Evolutionary conservation across 2,329 filamentous ascomycete genomes (phyloP), one percentile per base, ranked within the genome.

Genomic region (Paraphoma sp.): DNA sequence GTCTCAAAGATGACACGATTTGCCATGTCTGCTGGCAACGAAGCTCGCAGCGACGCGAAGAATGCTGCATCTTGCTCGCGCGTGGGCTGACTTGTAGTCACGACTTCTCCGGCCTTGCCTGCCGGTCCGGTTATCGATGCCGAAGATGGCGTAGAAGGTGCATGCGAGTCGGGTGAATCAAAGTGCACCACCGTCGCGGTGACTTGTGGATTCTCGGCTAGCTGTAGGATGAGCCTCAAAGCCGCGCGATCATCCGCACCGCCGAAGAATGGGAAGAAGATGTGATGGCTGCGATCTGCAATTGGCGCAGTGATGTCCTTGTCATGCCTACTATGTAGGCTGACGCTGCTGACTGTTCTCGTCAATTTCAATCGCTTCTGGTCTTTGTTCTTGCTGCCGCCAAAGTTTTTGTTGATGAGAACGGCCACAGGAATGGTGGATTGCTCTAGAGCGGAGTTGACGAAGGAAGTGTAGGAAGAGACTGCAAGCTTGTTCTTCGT

Each of bases 181-280:
- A 91, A 82, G 58, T 88, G 87, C 1, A 90, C 81, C 31, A 97
- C 84, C 0, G 91, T 94, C 0, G 88, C 91, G 0, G 91, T 93
- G 28, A 97, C 87, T 43, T 90, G 86, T 4, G 86, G 84, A 68
- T 93, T 95, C 72, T 89, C 87, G 0, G 89, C 91, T 0, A 99
- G 83, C 70, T 97, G 94, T 3, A 98, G 82, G 3, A 94, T 89
- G 23, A 98, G 86, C 1, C 88, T 83, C 0, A 98, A 82, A 0
- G 93, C 93, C 4, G 89, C 86, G 7, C 87, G 85, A 69, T 97
- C 94, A 70, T 99, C 95, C 1, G 82, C 79, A 8, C 91, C 91
- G 16, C 94, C 93, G 56, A 97, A 88, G 77, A 92, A 98, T 0
- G 93, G 90, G 51, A 96, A 82, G 73, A 96, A 93, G 63, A 98